A percentile compares a stretch with the other conserved stretches of the same genome.
phyloP scores from a whole-genome alignment of 768 basidiomycete genomes.

The Fomitopsis pulvina region DNA sequence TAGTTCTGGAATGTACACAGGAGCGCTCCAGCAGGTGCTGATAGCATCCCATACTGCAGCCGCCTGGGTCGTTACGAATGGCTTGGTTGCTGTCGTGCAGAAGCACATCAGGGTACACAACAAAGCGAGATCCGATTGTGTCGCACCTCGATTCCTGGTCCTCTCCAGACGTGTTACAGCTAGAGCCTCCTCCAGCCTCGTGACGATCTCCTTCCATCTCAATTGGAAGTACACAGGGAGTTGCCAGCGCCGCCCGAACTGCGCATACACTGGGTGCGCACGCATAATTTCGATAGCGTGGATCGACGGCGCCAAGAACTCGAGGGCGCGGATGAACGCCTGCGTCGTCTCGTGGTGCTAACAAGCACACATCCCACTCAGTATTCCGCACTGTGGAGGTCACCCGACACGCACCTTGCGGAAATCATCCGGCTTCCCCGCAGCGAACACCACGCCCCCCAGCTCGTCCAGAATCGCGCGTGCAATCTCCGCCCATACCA shows the following conservation, averaged over 20 bases:
- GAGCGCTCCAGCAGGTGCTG: constrained; percentile 77
- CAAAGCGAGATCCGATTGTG: too few relatives aligned
- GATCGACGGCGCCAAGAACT: constrained; percentile 73
- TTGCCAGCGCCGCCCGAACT: constrained; percentile 89
- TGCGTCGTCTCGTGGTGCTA: constrained; percentile 85
- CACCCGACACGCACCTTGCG: constrained; percentile 51
- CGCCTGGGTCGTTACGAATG: constrained; percentile 58
- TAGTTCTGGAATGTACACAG: constrained; percentile 80
- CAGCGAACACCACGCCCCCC: constrained; percentile 80
- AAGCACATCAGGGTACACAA: too few relatives aligned
- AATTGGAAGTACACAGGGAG: constrained; percentile 95
- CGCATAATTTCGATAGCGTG: constrained; percentile 68
- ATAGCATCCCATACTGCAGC: constrained; percentile 68
- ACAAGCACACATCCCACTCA: not conserved
- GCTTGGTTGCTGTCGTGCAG: constrained; percentile 19
- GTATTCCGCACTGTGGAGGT: not conserved
- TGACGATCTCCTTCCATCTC: constrained; percentile 91
- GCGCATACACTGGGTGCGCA: constrained; percentile 55
- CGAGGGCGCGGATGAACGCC: constrained; percentile 76
- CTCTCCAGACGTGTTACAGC: constrained; percentile 35
- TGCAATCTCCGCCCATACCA: constrained; percentile 85
- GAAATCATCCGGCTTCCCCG: constrained; percentile 86
- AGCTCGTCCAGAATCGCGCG: constrained; percentile 79
- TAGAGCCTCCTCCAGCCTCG: constrained; percentile 66
- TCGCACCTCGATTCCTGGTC: constrained; percentile 35